Evolutionary conservation across 768 basidiomycete genomes (phyloP).

Genomic region (Leucocoprinus sp.): DNA sequence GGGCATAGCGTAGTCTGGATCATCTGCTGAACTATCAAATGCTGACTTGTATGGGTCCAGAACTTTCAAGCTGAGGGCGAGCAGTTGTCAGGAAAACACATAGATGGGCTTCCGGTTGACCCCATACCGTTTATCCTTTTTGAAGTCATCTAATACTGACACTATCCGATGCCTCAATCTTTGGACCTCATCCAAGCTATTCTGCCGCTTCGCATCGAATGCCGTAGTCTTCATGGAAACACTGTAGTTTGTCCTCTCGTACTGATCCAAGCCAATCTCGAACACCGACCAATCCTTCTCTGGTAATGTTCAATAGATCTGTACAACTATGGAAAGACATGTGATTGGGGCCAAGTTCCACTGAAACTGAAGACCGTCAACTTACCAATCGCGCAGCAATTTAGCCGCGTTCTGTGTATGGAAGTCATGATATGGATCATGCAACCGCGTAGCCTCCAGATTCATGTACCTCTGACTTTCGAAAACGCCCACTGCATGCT

Average conservation of each 20-base stretch:
- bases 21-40: slow-evolving; percentile 27
- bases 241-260: slow-evolving; percentile 25
- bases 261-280: slow-evolving; percentile 44
- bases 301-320: slow-evolving; percentile 39
- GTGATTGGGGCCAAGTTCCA: too few species aligned
- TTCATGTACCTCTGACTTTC: slow-evolving; percentile 66
- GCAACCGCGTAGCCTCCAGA: slow-evolving; percentile 47
- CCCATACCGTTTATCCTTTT: slow-evolving; percentile 43
- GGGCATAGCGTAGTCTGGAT: slow-evolving; percentile 28
- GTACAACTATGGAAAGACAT: slow-evolving; percentile 30
- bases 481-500: slow-evolving; percentile 63
- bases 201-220: slow-evolving; percentile 21
- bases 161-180: slow-evolving; percentile 33
- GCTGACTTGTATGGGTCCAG: slow-evolving; percentile 53
- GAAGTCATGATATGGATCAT: slow-evolving; percentile 37
- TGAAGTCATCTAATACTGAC: slow-evolving; percentile 36
- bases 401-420: slow-evolving; percentile 34
- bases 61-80: slow-evolving; percentile 31
- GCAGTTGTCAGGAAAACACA: too few species aligned
- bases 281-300: slow-evolving; percentile 28
- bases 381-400: slow-evolving; percentile 38
- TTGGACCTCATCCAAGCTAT: slow-evolving; percentile 23
- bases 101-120: too few species aligned
- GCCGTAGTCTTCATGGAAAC: slow-evolving; percentile 27
- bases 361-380: background rate